Base-by-base conservation (phyloP, 2,329 filamentous ascomycete genomes). In the Aspergillus fijiensis region DNA sequence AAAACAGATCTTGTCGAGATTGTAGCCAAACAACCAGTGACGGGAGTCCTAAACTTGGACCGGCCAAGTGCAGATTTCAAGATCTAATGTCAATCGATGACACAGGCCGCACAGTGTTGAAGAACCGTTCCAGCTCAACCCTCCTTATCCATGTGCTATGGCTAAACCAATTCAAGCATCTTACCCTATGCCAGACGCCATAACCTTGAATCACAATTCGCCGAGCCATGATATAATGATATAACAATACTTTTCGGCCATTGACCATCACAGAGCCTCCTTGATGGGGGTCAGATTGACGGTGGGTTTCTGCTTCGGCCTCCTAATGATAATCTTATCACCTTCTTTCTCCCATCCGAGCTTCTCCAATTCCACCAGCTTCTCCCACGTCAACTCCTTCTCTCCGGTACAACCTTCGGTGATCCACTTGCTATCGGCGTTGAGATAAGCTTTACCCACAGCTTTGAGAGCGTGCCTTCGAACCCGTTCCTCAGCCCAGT, bases 321-420 rank as follows among this genome's bases (percentile, higher is more conserved):
- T 85, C 65, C 90, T 85, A 71, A 98, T 94, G n/a, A 92, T 81
- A 33, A 97, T 88, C 69, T 80, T 89, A 49, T 84, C 82, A 4
- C 85, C 88, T 47, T 91, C 87, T 68, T 91, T 79, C 70, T 92
- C 86, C 95, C 95, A 99, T 0, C 92, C 92, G 1, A 98, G 89
- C 2, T 87, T 87, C 70, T 91, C 87, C 65, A 85, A 80, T 35
- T 84, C 82, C 59, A 78, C 83, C 70, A 98, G 77, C 54, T 86
- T 85, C 11, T 85, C 81, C 92, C 94, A 99, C n/a, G 77, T 80
- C 66, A 84, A 78, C 51, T 71, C 64, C 39, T 72, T 70, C 42
- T 76, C 73, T 10, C 78, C 78, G 9, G 77, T 77, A 55, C 78
- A 77, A 49, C 74, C 81, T 51, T 86, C 87, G 4, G 89, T 84